Evolutionary conservation across 1,139 yeast species (phyloP).

Genomic region (Protomyces pachydermus): DNA sequence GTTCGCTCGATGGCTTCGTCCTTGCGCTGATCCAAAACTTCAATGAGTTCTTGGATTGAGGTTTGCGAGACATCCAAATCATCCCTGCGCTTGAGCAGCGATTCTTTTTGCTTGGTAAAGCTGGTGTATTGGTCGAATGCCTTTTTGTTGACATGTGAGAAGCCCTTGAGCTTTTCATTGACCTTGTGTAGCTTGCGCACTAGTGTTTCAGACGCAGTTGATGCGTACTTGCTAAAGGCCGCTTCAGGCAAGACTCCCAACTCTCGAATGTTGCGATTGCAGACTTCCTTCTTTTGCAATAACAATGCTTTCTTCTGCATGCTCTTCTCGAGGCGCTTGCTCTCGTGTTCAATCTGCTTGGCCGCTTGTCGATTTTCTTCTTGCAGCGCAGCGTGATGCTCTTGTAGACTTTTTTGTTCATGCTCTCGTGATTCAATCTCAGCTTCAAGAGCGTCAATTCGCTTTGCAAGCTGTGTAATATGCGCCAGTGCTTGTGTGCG

Average conservation of each 20-base stretch:
- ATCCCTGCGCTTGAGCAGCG: conserved; percentile 56
- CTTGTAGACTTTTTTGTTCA: conserved; percentile 38
- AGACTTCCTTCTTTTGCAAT: conserved; percentile 60
- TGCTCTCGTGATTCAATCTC: conserved; percentile 31
- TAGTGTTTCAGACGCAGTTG: conserved; percentile 50
- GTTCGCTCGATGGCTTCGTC: conserved; percentile 77
- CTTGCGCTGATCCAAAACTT: conserved; percentile 69
- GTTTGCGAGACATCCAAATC: conserved; percentile 67
- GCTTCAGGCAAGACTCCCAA: conserved; percentile 86
- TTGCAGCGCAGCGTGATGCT: conserved; percentile 49
- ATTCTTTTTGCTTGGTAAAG: conserved; percentile 69
- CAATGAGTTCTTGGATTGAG: conserved; percentile 69
- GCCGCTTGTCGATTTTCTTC: conserved; percentile 54
- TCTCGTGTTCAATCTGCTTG: conserved; percentile 56
- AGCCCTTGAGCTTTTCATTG: conserved; percentile 56
- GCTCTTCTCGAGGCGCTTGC: conserved; percentile 61
- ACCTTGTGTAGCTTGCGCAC: conserved; percentile 54
- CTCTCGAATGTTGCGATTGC: conserved; percentile 69
- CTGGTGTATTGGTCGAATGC: conserved; percentile 80
- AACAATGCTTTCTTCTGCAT: conserved; percentile 62
- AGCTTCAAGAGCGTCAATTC: conserved; percentile 35
- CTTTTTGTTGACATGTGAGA: conserved; percentile 77
- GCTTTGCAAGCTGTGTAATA: conserved; percentile 37
- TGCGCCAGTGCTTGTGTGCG: conserved; percentile 40
- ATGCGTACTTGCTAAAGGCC: conserved; percentile 54